Conservation (phyloP, 2,329 filamentous ascomycete genomes). For the Clathrospora elynae region DNA sequence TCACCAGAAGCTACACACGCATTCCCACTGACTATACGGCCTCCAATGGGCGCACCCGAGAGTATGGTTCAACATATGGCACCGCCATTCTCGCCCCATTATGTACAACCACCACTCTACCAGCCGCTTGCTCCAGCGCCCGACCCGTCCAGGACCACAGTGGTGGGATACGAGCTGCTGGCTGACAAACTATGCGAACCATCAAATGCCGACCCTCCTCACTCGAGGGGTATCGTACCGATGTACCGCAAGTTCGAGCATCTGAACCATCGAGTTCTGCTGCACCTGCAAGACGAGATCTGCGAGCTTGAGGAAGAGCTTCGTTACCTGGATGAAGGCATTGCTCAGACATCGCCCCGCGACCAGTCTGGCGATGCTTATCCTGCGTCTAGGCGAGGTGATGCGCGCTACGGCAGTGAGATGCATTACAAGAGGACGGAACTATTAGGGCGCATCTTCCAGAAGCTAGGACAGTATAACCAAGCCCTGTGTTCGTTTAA, state of each 20-base stretch:
- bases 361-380: slow-evolving; percentile 35
- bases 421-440: slow-evolving; percentile 66
- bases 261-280: slow-evolving; percentile 78
- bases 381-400: slow-evolving; percentile 65
- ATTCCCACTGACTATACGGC: slow-evolving; percentile 31
- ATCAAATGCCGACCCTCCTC: slow-evolving; percentile 22
- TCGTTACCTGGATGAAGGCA: slow-evolving; percentile 67
- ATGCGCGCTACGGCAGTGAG: slow-evolving; percentile 60
- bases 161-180: slow-evolving; percentile 48
- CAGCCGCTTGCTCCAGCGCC: slow-evolving; percentile 28
- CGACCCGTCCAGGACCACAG: slow-evolving; percentile 35
- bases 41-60: slow-evolving; percentile 27
- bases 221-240: slow-evolving; percentile 51
- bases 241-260: slow-evolving; percentile 83
- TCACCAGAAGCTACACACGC: slow-evolving; percentile 29
- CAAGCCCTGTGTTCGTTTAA: slow-evolving; percentile 65
- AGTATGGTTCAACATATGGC: slow-evolving; percentile 19
- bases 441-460: slow-evolving; percentile 65
- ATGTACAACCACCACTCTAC: slow-evolving; percentile 35
- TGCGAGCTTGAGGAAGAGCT: slow-evolving; percentile 80
- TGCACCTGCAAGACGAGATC: slow-evolving; percentile 86
- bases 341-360: slow-evolving; percentile 50
- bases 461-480: slow-evolving; percentile 70
- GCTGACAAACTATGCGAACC: slow-evolving; percentile 44
- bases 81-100: slow-evolving; percentile 27